phyloP scores from a whole-genome alignment of 179 eudicot species.

The Amaranthus tricolor region DNA sequence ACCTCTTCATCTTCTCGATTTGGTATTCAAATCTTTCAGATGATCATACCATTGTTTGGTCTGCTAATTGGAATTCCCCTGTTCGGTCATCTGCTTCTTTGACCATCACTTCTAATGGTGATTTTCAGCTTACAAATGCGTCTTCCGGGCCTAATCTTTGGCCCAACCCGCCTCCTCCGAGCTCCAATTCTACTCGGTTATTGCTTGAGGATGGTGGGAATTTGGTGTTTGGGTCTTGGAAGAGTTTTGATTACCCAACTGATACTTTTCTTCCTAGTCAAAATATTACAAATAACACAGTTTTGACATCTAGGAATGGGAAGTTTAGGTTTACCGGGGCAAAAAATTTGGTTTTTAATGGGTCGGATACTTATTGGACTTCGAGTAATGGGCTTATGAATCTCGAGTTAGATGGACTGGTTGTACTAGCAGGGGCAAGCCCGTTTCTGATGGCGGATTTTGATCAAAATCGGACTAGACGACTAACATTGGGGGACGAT shows the following conservation, averaged over 20 bases:
- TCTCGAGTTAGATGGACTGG: constrained; percentile 34
- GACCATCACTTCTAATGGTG: constrained; percentile 46
- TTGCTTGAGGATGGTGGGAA: constrained; percentile 43
- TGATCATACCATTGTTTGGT: constrained; percentile 48
- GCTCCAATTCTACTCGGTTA: constrained; percentile 30
- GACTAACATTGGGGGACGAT: constrained; percentile 55
- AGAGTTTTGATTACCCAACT: constrained; percentile 58
- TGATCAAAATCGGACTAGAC: constrained; percentile 36
- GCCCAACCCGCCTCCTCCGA: constrained; percentile 20
- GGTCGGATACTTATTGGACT: constrained; percentile 37
- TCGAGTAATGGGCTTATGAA: constrained; percentile 9
- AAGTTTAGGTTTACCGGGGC: constrained; percentile 40
- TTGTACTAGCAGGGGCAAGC: constrained; percentile 17
- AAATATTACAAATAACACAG: constrained; percentile 19
- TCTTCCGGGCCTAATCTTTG: constrained; percentile 44
- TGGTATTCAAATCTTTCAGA: constrained; percentile 49
- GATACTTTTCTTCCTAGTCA: constrained; percentile 64
- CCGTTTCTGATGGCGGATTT: constrained; percentile 40
- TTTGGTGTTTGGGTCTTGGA: constrained; percentile 51
- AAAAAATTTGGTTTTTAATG: constrained; percentile 27
- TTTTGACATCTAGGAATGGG: constrained; percentile 38
- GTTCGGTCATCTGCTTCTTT: constrained; percentile 40
- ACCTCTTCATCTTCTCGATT: constrained; percentile 48
- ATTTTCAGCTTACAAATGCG: constrained; percentile 36
- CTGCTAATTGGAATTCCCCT: constrained; percentile 43